Base-by-base conservation (phyloP, 2,329 filamentous ascomycete genomes). In the Alternaria burnsii region DNA sequence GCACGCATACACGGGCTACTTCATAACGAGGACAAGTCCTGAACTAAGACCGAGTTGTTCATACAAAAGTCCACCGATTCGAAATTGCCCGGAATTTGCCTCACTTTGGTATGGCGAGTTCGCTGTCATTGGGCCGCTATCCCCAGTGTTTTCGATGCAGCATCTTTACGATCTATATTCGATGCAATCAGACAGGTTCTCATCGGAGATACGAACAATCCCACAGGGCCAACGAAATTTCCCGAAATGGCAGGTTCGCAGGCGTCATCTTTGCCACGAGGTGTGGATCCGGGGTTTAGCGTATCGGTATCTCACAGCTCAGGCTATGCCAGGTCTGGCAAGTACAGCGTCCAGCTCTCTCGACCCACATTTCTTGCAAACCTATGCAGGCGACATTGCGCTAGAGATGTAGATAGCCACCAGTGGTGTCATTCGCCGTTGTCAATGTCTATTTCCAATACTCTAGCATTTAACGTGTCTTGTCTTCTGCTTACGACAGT, bases 321-420 rank as follows among this genome's bases (percentile, higher is more conserved):
- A 18, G 16, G 46, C 46, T 48, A 48, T 34, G 34, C 46, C 18
- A 20, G 9, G 30, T 41, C 22, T 51, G 43, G 54, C 36, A 56
- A 51, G 26, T 56, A 26, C 28, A 20, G 18, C 44, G 54, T 28
- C 44, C 44, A 24, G 40, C 18, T 48, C 18, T 43, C n/a, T 18
- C 22, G 44, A 38, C 54, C 38, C 36, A 52, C 38, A 18, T 52
- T 18, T 52, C 30, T n/a, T 41, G 46, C 14, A 51, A 51, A 56
- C 36, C 46, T 34, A 36, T 36, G 11, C 26, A 40, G 26, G 26
- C 30, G 12, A 24, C 3, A 20, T 28, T 56, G 32, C 46, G 20
- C 44, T 34, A 42, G 20, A 42, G 11, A 14, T 22, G 41, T 51
- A 18, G 36, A 52, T 16, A 51, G 11, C 3, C 8, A 12, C 20